phyloP scores from a whole-genome alignment of 805 yeast genomes.

The Myxozyma neotropica region DNA sequence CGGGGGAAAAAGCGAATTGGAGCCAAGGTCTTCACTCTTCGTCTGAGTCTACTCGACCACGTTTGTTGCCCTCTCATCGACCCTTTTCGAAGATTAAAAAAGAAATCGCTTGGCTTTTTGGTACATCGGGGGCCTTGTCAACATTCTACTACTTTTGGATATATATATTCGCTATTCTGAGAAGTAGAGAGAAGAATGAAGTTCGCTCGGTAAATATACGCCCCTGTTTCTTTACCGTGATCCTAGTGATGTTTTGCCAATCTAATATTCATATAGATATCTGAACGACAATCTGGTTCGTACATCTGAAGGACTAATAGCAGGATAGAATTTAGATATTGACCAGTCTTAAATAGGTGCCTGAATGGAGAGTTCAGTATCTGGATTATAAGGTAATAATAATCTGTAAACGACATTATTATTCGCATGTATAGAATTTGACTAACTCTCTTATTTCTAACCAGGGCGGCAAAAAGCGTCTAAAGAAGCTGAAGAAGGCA shows the following conservation, averaged over 20 bases:
- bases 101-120: no score
- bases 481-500: constrained; percentile 45
- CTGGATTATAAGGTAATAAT: constrained; percentile 44
- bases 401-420: background rate
- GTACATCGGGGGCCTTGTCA: no score
- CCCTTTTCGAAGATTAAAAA: no score
- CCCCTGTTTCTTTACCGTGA: no score
- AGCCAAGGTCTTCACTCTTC: no score
- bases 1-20: no score
- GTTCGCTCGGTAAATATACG: constrained; percentile 37
- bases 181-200: constrained; percentile 29
- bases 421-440: background rate
- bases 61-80: no score
- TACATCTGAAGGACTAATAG: no score
- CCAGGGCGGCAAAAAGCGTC: constrained; percentile 54
- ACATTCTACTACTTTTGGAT: no score
- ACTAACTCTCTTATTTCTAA: background rate
- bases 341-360: constrained; percentile 37
- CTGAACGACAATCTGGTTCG: constrained; percentile 40
- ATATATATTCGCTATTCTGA: background rate
- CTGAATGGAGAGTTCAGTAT: constrained; percentile 51
- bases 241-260: background rate
- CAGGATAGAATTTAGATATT: no score
- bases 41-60: no score
- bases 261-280: constrained; percentile 28